Evolutionary conservation across 192 early-diverging fungal genomes (phyloP).

Genomic region (Backusella sp.): DNA sequence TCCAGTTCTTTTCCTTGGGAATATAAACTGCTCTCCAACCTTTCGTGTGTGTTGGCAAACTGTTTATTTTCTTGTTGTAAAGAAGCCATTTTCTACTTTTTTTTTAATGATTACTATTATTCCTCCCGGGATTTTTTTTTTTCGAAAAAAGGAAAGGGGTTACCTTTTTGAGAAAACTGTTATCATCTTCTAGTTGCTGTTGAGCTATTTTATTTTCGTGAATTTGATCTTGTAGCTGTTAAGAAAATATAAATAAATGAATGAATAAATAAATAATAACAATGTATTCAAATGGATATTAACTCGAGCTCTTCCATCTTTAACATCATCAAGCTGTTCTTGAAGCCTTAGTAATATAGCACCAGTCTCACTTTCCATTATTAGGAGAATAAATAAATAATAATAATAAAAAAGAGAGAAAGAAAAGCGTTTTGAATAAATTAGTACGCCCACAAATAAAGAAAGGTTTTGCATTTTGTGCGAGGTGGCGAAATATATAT

Average conservation of each 20-base stretch:
- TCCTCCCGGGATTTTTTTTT: not conserved
- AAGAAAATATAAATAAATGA: not conserved
- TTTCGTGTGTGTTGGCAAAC: conserved; percentile 13
- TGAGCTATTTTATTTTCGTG: not conserved
- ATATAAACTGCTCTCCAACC: conserved; percentile 46
- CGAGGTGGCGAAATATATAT: not conserved
- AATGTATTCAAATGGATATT: not conserved
- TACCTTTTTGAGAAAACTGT: conserved; percentile 19
- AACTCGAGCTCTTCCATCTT: not conserved
- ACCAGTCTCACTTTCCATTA: not conserved
- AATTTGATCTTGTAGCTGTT: conserved; percentile 12
- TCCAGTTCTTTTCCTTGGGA: conserved; percentile 39
- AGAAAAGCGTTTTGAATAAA: not conserved
- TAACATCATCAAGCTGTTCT: not conserved
- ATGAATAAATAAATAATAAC: not conserved
- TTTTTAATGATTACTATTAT: not conserved
- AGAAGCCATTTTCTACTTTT: conserved; percentile 6
- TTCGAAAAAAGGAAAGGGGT: not conserved
- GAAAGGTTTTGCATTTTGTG: not conserved
- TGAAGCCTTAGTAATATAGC: not conserved
- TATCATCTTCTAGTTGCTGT: not conserved
- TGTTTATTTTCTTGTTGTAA: conserved; percentile 21
- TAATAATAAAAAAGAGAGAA: not conserved
- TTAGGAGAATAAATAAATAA: not conserved
- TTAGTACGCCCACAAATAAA: not conserved